Evolutionary conservation across 2,329 filamentous ascomycete genomes (phyloP).

Genomic region (Neofusicoccum parvum): DNA sequence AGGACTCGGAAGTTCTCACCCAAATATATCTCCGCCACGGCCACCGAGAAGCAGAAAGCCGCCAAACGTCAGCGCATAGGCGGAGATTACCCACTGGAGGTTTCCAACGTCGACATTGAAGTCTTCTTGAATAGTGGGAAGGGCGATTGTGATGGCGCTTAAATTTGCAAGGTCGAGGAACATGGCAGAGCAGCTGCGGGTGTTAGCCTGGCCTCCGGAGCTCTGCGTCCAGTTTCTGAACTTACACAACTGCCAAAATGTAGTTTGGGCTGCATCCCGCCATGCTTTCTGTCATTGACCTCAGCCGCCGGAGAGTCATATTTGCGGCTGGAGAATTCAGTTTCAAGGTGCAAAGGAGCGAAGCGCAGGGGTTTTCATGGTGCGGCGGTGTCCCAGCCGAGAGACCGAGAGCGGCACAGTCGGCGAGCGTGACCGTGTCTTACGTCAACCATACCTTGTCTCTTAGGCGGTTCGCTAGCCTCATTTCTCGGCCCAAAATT

Average conservation of each 20-base stretch:
- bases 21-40: conserved; percentile 19
- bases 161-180: conserved; percentile 20
- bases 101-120: conserved; percentile 14
- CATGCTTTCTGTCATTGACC: not conserved
- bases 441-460: too few species aligned
- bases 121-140: conserved; percentile 16
- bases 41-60: conserved; percentile 20
- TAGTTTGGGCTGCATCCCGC: not conserved
- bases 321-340: not conserved
- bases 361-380: not conserved
- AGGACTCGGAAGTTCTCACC: not conserved
- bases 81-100: conserved; percentile 22
- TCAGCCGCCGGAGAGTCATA: not conserved
- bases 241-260: conserved; percentile 16
- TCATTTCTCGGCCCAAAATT: too few species aligned
- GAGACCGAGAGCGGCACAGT: not conserved
- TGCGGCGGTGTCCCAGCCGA: not conserved
- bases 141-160: conserved; percentile 21
- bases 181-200: conserved; percentile 22
- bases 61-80: conserved; percentile 18
- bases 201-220: not conserved
- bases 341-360: not conserved
- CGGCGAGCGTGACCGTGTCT: too few species aligned
- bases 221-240: not conserved
- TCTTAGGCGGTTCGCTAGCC: too few species aligned